phyloP scores from a whole-genome alignment of 768 basidiomycete species.

The Omphalotus guepiniiformis region DNA sequence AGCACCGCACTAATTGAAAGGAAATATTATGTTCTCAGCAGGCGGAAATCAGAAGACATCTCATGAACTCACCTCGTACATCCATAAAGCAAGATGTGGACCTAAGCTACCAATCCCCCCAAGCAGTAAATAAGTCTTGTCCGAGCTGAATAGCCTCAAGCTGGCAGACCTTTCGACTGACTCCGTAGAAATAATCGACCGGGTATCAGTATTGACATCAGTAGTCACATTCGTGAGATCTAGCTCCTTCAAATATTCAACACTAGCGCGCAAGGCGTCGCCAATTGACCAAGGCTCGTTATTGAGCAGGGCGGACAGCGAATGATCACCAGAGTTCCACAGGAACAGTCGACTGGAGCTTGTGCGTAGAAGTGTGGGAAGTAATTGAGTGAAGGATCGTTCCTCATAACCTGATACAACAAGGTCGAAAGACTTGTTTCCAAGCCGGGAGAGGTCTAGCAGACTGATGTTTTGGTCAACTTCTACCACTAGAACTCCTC shows the following conservation, averaged over 20 bases:
- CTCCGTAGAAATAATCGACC: too few relatives aligned
- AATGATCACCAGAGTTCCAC: background rate
- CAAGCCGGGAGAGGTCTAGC: background rate
- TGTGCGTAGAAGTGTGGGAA: background rate
- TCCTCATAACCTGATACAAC: background rate
- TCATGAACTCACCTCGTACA: conserved; percentile 32
- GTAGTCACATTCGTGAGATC: too few relatives aligned
- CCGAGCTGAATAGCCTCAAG: conserved; percentile 23
- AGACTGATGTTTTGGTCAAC: background rate
- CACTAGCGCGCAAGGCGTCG: background rate
- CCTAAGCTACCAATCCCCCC: conserved; percentile 39
- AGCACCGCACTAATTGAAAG: conserved; percentile 30
- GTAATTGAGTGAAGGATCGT: background rate
- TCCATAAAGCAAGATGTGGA: conserved; percentile 32
- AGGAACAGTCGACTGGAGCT: background rate
- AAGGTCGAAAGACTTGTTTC: background rate
- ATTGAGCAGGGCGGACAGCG: background rate
- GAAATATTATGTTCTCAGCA: too few relatives aligned
- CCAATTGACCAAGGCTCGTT: background rate
- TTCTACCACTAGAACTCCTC: background rate
- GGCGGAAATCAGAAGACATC: background rate
- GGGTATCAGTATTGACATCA: too few relatives aligned
- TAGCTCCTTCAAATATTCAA: too few relatives aligned
- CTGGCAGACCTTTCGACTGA: too few relatives aligned
- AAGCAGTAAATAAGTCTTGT: conserved; percentile 32